A percentile compares a stretch with the other conserved stretches of the same genome.
These are phyloP conservation scores for Acanthamoeba healyi DNA, from an alignment of 208 protist species.

Conservation along the genomic window DNA sequence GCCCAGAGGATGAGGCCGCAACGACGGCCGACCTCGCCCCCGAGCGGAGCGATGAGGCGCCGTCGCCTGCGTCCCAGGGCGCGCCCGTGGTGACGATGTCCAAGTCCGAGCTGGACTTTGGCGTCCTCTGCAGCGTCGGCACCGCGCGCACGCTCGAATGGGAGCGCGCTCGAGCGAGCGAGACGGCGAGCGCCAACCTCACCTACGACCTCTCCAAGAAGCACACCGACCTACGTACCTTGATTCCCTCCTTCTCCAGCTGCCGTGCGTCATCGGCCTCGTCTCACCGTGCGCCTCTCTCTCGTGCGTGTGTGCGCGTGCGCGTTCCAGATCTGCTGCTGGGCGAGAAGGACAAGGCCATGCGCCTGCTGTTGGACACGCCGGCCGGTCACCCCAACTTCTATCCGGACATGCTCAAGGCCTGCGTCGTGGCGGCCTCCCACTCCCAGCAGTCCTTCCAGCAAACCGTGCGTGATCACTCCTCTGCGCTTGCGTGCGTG, in stretches of 20 bases:
- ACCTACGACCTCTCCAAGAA: conserved; percentile 13
- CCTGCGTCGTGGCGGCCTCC: conserved; percentile 42
- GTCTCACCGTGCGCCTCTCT: no score
- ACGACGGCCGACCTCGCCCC: not conserved
- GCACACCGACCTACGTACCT: conserved; percentile 30
- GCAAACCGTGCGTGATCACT: not conserved
- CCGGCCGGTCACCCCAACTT: conserved; percentile 13
- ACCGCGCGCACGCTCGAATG: conserved; percentile 10
- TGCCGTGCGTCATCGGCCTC: not conserved
- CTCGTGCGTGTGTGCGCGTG: not conserved
- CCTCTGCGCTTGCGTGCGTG: not conserved
- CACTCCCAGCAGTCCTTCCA: conserved; percentile 66
- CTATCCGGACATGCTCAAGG: conserved; percentile 66
- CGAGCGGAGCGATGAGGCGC: no score
- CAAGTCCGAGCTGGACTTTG: not conserved
- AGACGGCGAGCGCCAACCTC: conserved; percentile 5
- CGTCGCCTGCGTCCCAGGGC: no score
- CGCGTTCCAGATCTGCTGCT: not conserved
- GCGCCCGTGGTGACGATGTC: no score
- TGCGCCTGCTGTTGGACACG: conserved; percentile 41
- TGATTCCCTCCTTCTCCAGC: not conserved
- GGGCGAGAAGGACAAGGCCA: conserved; percentile 23
- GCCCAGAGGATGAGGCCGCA: not conserved
- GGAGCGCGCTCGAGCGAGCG: conserved; percentile 20
- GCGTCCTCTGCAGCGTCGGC: not conserved